Base-by-base conservation (phyloP, 2,329 filamentous ascomycete genomes). In the Talaromyces verruculosus region DNA sequence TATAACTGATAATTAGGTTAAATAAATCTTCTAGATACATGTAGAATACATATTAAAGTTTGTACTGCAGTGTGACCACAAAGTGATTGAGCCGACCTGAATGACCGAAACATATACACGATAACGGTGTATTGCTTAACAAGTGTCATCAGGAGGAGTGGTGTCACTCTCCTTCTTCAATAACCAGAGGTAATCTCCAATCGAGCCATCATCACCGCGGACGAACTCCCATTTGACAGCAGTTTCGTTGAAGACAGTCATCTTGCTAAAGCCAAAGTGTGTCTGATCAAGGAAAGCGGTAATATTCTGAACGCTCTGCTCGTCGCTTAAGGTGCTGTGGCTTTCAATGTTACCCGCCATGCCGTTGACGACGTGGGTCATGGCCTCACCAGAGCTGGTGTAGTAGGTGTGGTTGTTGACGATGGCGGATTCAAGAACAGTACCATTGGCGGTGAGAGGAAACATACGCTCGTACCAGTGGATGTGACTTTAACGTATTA, bases 321-420 rank as follows among this genome's bases (percentile, higher is more conserved):
- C 75, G 2, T 66, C 66, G 60, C 70, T 69, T 15, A 84, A 71
- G 2, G 74, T 77, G 67, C 75, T 79, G 73, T 85, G 83, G 65
- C 78, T 81, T 69, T 84, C 83, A 51, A 84, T 79, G 67, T 84
- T 84, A 25, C 83, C 83, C 2, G 83, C 83, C 77, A 82, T 82
- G n/a, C 83, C 83, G 70, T 84, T 85, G 72, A 82, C 76, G 39
- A 85, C 75, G 66, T 84, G 82, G 1, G 81, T 82, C 67, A 85
- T 80, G 19, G 81, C 83, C 28, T 74, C 76, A 55, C 83, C 83
- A 1, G 80, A 75, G 68, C 83, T 84, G 63, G 79, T 79, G 57
- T 71, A 69, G 74, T 84, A 85, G 10, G 82, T 84, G 72, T 82
- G 77, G 67, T 83, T 81, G 72, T 83, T 76, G 60, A 83, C 66